Base-by-base conservation (phyloP, 2,329 filamentous ascomycete genomes). In the Ascochyta viciae-villosae region DNA sequence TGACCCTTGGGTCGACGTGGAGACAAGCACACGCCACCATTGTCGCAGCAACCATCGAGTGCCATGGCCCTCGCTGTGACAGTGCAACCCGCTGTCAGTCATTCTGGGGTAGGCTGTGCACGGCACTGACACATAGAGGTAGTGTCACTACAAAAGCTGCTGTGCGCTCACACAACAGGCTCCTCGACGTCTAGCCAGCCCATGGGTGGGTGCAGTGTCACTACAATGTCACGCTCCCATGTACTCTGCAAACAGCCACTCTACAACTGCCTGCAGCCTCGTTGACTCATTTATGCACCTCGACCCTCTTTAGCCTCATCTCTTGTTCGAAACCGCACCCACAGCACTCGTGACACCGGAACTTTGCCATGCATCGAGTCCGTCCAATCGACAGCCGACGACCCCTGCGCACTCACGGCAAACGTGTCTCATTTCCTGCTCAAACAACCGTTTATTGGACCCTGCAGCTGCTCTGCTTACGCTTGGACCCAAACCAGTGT, bases 381-480 rank as follows among this genome's bases (percentile, higher is more conserved):
- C 48, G 43, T 48, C 48, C 49, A 54, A 41, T 53, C 23, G 42
- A 49, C 33, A 33, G 22, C 55, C 33, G 52, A 55, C 51, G 42
- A 48, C 27, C 65, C 61, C 50, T 63, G 59, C 26, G 16, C 24
- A 50, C 29, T 19, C 35, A 26, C 40, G 35, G 50, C 23, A 44
- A 41, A 31, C 26, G 38, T 56, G 48, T 58, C 50, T 57, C 54
- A 50, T 54, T 53, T 57, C 43, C 39, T 41, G 24, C 50, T 49
- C 48, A 58, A 55, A 55, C 45, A 45, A 34, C 54, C 57, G 46
- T 60, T 61, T 59, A 64, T 63, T 68, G 64, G 67, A 69, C 67
- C 67, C 66, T 70, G 67, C 63, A 69, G 65, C 57, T 51, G 63
- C 63, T 57, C 54, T 42, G 19, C 44, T 22, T 41, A 40, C 47